phyloP scores from a whole-genome alignment of 352 stramenopile genomes.

The Aphanomyces invadans region DNA sequence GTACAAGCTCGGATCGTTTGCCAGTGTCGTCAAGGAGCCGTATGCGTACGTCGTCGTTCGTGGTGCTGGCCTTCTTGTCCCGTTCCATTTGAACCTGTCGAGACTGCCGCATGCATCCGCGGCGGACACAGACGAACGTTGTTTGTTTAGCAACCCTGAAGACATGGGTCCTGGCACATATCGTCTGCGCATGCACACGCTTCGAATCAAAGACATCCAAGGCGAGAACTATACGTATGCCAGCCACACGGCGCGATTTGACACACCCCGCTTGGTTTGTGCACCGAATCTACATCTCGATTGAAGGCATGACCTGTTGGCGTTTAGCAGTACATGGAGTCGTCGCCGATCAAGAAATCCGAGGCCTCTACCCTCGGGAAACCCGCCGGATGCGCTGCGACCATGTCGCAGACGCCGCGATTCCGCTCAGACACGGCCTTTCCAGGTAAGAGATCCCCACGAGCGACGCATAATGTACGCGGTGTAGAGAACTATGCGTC shows the following conservation, averaged over 20 bases:
- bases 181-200: constrained; percentile 3
- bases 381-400: background rate
- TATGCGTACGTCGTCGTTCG: constrained; percentile 3
- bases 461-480: background rate
- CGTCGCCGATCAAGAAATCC: background rate
- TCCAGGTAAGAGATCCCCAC: background rate
- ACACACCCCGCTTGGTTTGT: background rate
- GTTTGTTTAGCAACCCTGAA: constrained; percentile 17
- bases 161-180: constrained; percentile 21
- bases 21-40: constrained; percentile 18
- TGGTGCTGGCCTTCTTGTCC: background rate
- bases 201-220: constrained; percentile 19
- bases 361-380: constrained; percentile 12
- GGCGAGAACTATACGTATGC: constrained; percentile 7
- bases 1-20: constrained; percentile 17
- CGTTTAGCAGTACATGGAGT: background rate
- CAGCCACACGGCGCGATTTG: constrained; percentile 7
- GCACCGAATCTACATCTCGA: too few relatives aligned
- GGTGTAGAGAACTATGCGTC: constrained; percentile 23
- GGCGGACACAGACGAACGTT: too few relatives aligned
- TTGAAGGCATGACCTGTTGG: too few relatives aligned
- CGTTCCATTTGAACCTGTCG: too few relatives aligned
- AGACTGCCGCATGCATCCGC: too few relatives aligned
- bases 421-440: constrained; percentile 18
- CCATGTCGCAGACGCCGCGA: constrained; percentile 19